These are phyloP conservation scores for Crucibulum laeve DNA, from an alignment of 768 basidiomycete genomes.

Conservation along the genomic window DNA sequence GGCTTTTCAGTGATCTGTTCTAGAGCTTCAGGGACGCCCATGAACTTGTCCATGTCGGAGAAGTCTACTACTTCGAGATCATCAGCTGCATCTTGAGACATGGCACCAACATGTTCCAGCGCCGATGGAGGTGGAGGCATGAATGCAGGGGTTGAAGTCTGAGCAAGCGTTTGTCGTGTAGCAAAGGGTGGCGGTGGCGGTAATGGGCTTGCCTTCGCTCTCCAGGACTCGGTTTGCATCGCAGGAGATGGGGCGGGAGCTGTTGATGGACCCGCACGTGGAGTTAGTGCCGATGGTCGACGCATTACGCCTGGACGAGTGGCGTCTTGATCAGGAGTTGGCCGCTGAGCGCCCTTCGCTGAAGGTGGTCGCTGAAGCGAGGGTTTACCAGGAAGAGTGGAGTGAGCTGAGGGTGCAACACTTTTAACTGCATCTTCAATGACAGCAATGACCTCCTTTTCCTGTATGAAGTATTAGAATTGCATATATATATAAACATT, in stretches of 20 bases:
- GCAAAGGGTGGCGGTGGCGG: slow-evolving; percentile 21
- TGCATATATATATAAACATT: background rate
- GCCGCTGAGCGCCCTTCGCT: slow-evolving; percentile 20
- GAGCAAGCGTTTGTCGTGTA: slow-evolving; percentile 21
- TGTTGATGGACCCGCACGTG: slow-evolving; percentile 11
- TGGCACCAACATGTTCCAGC: slow-evolving; percentile 36
- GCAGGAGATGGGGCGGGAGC: slow-evolving; percentile 21
- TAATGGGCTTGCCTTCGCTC: slow-evolving; percentile 40
- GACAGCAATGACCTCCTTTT: slow-evolving; percentile 33
- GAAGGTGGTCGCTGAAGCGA: slow-evolving; percentile 28
- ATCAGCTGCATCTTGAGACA: slow-evolving; percentile 48
- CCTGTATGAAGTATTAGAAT: slow-evolving; percentile 14
- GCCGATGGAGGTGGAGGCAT: slow-evolving; percentile 29
- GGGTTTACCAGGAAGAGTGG: slow-evolving; percentile 8
- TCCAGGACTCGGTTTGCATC: slow-evolving; percentile 60
- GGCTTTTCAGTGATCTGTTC: slow-evolving; percentile 16
- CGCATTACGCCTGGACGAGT: slow-evolving; percentile 19
- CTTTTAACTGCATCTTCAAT: slow-evolving; percentile 43
- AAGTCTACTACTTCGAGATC: slow-evolving; percentile 81
- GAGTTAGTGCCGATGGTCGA: slow-evolving; percentile 19
- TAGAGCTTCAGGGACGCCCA: slow-evolving; percentile 34
- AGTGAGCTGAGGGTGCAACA: background rate
- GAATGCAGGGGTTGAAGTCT: slow-evolving; percentile 22
- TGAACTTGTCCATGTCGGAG: slow-evolving; percentile 67
- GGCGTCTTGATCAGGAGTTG: slow-evolving; percentile 16